These are phyloP conservation scores for Amanita pseudoporphyria DNA, from an alignment of 768 basidiomycete genomes.

Conservation along the genomic window DNA sequence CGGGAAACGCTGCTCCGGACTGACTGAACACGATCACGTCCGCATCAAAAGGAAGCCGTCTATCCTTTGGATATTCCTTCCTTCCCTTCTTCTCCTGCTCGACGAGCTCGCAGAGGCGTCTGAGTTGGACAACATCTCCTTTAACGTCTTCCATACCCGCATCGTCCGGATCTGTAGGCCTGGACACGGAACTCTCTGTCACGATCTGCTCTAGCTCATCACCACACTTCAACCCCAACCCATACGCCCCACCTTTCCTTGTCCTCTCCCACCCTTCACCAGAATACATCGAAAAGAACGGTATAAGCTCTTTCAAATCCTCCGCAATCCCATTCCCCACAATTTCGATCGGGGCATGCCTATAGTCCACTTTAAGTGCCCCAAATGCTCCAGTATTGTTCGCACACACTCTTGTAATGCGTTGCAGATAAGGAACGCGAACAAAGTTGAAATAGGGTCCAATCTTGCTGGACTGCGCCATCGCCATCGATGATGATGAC, in stretches of 20 bases:
- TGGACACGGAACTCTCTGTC: slow-evolving; percentile 8
- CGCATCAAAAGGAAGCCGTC: slow-evolving; percentile 39
- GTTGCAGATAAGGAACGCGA: slow-evolving; percentile 71
- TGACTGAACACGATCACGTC: slow-evolving; percentile 43
- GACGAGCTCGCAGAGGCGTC: slow-evolving; percentile 25
- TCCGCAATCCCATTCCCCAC: slow-evolving; percentile 48
- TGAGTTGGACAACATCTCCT: slow-evolving; percentile 24
- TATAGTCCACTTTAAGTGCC: slow-evolving; percentile 69
- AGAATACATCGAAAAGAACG: slow-evolving; percentile 35
- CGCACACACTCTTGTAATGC: slow-evolving; percentile 76
- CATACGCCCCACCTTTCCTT: slow-evolving; percentile 4
- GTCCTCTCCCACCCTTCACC: neutral
- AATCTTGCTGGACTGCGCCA: slow-evolving; percentile 36
- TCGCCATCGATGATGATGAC: slow-evolving; percentile 31
- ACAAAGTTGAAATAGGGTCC: slow-evolving; percentile 6
- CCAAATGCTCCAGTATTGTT: slow-evolving; percentile 86
- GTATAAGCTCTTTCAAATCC: slow-evolving; percentile 59
- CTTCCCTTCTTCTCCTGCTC: slow-evolving; percentile 18
- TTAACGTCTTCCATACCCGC: slow-evolving; percentile 18
- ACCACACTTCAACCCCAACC: neutral
- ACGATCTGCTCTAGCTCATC: neutral
- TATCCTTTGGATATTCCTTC: slow-evolving; percentile 13
- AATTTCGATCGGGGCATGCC: slow-evolving; percentile 43
- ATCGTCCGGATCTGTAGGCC: slow-evolving; percentile 27
- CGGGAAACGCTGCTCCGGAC: slow-evolving; percentile 39